Evolutionary conservation across 2,329 filamentous ascomycete genomes (phyloP), one percentile per base, ranked within the genome.

Genomic region (Rosellinia necatrix): DNA sequence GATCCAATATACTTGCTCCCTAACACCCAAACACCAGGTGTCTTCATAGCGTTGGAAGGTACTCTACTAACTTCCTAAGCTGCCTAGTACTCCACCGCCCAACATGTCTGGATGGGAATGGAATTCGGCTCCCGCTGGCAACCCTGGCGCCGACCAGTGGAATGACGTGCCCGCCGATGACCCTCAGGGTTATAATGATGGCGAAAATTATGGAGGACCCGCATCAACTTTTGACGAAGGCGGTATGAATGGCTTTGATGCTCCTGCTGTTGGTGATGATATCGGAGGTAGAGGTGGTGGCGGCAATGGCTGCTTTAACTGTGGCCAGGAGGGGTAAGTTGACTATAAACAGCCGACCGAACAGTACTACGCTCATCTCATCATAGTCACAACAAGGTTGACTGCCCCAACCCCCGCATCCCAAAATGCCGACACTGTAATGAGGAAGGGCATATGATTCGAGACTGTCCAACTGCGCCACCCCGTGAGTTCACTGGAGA

Each of bases 341-440:
- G 40, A 53, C 12, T 13, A 35, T 10, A 22, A 4, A 25, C 49
- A 29, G 49, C 37, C 19, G 32, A 30, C 41, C 22, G 4, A 46
- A 32, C 49, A 9, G 63, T 56, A 17, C 47, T 58, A 52, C 55
- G 59, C 65, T 58, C 66, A 46, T 32, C 22, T 12, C 17, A 10
- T 30, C 29, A 25, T 51, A 81, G 85, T 12, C 86, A 89, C 75
- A 83, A 76, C 71, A 87, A 85, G 71, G 72, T 78, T 1, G 85
- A 88, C 6, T 88, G 86, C 65, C 64, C 82, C 15, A 84, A 87
- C 52, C 78, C 80, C 13, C 73, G 72, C 22, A 79, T 82, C 30
- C 63, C 70, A 24, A 67, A 66, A 49, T 81, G 78, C 60, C 71
- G 70, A 29, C 76, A 73, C 59, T 85, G 81, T 71, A 74, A 77